Evolutionary conservation across 257 asterid species (phyloP), one percentile per base, ranked within the genome.

Genomic region (Solanum chmielewskii): DNA sequence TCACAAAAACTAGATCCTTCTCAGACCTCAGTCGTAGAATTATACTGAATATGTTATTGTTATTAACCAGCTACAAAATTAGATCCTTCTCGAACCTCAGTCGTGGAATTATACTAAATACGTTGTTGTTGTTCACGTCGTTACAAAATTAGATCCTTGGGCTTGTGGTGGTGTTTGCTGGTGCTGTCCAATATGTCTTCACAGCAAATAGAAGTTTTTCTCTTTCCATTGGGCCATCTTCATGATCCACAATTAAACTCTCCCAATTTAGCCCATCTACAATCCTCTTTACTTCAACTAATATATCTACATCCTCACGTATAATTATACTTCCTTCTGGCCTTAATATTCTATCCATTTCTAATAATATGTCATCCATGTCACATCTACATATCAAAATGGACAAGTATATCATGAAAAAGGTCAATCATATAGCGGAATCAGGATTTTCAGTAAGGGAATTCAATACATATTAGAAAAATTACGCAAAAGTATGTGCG

Each of bases 311-410:
- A 8, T 94, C 97, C 23, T 96, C 99, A 62, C 99, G 90, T 80
- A 96, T 91, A 2, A 96, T 92, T 88, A 96, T 44, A 83, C 94
- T 93, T 37, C 99, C 99, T 91, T 96, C 99, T 0, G 99, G 97
- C 75, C 98, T 88, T 86, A 96, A 66, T 15, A 94, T 94, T 75
- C 98, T 89, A 75, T 96, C 98, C 95, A 96, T 93, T 87, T 96
- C 99, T 59, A 96, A 89, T 91, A 96, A 27, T 21, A 96, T 92
- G 83, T 96, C 95, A 59, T 92, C 98, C 94, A 92, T 92, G 71
- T 91, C 98, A 68, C 99, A 96, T 89, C 99, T 96, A 87, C 37
- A 42, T 42, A 25, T 42, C 3, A 14, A 71, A 11, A 71, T 74
- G 5, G 5, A 39, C 29, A 39, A 71, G 9, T n/a, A n/a, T 77